A percentile compares a stretch with the other conserved stretches of the same genome.
Conservation (phyloP, 1,284 basidiomycete genomes). For the Inonotus obliquus region DNA sequence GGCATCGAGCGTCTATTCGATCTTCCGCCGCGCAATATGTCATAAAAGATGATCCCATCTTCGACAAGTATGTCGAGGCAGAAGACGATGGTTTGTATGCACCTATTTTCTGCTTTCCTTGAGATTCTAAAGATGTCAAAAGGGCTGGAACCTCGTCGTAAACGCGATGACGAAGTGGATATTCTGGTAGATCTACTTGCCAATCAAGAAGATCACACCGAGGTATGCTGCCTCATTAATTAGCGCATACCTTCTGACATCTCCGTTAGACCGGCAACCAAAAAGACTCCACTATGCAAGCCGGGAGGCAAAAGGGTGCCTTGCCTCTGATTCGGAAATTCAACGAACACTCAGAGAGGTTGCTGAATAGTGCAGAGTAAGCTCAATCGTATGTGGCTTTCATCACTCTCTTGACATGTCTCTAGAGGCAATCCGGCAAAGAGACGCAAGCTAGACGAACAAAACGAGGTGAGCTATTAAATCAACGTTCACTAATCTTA, state of each 20-base stretch:
- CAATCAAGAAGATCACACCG: constrained; percentile 88
- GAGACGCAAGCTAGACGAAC: constrained; percentile 47
- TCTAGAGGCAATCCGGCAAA: constrained; percentile 57
- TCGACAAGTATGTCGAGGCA: constrained; percentile 92
- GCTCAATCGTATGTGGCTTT: constrained; percentile 25
- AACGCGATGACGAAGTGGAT: constrained; percentile 65
- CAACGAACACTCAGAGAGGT: constrained; percentile 92
- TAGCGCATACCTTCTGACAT: background rate
- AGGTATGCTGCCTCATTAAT: constrained; percentile 44
- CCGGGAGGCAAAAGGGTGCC: constrained; percentile 82
- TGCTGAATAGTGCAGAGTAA: constrained; percentile 75
- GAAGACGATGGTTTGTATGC: constrained; percentile 83
- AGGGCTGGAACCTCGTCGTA: constrained; percentile 80
- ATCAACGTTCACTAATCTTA: background rate
- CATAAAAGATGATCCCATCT: constrained; percentile 88
- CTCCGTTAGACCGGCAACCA: constrained; percentile 71
- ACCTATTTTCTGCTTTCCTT: background rate
- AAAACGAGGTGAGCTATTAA: constrained; percentile 30
- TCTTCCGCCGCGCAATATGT: constrained; percentile 81
- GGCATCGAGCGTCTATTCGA: constrained; percentile 88
- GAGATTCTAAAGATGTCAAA: background rate
- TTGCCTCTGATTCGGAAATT: constrained; percentile 95
- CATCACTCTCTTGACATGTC: constrained; percentile 6
- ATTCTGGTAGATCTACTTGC: constrained; percentile 83
- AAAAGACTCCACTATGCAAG: constrained; percentile 93